Evolutionary conservation across 805 yeast genomes (phyloP).

Genomic region (Suhomyces sp.): DNA sequence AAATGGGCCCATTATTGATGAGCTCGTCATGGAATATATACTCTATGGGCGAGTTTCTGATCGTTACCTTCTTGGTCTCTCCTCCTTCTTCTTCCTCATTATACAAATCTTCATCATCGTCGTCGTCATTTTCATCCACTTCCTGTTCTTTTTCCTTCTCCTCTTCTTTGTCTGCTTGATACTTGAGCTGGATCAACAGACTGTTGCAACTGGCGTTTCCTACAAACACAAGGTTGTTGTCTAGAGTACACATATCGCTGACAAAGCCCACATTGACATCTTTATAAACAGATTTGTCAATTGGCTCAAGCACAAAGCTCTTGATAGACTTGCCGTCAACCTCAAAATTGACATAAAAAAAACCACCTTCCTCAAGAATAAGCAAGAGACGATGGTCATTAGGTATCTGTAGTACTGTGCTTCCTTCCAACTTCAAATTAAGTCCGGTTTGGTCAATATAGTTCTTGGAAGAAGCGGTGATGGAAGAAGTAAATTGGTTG

Average conservation of each 20-base stretch:
- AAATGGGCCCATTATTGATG: slow-evolving; percentile 68
- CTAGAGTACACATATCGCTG: slow-evolving; percentile 40
- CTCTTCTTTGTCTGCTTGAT: slow-evolving; percentile 14
- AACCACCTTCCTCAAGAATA: slow-evolving; percentile 31
- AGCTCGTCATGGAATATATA: slow-evolving; percentile 45
- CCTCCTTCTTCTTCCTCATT: slow-evolving; percentile 32
- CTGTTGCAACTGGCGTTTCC: slow-evolving; percentile 63
- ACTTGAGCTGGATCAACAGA: slow-evolving; percentile 44
- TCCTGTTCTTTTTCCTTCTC: slow-evolving; percentile 5
- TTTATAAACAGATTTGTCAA: slow-evolving; percentile 24
- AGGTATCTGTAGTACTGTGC: slow-evolving; percentile 36
- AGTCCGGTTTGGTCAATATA: slow-evolving; percentile 48
- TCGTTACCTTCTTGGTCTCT: slow-evolving; percentile 1
- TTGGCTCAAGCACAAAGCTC: slow-evolving; percentile 28
- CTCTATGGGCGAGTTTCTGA: slow-evolving; percentile 5
- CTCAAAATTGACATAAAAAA: slow-evolving; percentile 34
- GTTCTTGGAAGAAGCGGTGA: slow-evolving; percentile 33
- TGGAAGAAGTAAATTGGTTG: slow-evolving; percentile 48
- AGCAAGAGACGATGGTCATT: slow-evolving; percentile 34
- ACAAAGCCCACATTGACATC: slow-evolving; percentile 39
- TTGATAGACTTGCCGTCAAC: slow-evolving; percentile 44
- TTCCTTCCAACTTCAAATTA: slow-evolving; percentile 54
- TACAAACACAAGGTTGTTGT: slow-evolving; percentile 49
- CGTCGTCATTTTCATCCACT: slow-evolving; percentile 8
- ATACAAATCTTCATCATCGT: slow-evolving; percentile 41